phyloP scores from a whole-genome alignment of 2,329 filamentous ascomycete species.

The Penicillium oxalicum region DNA sequence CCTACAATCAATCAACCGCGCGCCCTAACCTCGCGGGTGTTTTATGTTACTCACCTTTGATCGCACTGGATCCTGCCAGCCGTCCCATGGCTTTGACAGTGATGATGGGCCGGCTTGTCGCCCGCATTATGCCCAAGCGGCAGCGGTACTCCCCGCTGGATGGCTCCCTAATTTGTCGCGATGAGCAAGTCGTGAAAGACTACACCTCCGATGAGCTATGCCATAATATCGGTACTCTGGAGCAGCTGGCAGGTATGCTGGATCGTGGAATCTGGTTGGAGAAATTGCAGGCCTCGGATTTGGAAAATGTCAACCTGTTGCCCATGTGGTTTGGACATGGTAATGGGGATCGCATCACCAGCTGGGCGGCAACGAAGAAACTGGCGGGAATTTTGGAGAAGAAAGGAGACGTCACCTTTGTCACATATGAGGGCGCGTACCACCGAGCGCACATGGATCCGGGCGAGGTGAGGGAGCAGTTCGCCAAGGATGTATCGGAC shows the following conservation, averaged over 20 bases:
- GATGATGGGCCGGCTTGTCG: slow-evolving; percentile 59
- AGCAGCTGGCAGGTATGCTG: slow-evolving; percentile 69
- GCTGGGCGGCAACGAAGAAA: slow-evolving; percentile 57
- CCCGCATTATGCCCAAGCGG: slow-evolving; percentile 59
- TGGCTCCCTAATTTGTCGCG: slow-evolving; percentile 59
- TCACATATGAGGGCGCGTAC: slow-evolving; percentile 68
- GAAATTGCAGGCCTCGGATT: slow-evolving; percentile 34
- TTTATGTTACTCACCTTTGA: slow-evolving; percentile 70
- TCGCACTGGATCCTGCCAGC: slow-evolving; percentile 62
- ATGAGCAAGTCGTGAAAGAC: slow-evolving; percentile 56
- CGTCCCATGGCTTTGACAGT: slow-evolving; percentile 61
- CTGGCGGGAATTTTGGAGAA: slow-evolving; percentile 56
- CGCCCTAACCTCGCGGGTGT: slow-evolving; percentile 62
- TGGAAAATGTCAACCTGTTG: slow-evolving; percentile 39
- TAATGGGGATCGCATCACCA: slow-evolving; percentile 64
- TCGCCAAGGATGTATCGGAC: slow-evolving; percentile 53
- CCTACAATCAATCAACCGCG: slow-evolving; percentile 43
- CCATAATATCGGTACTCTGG: slow-evolving; percentile 81
- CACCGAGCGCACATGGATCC: slow-evolving; percentile 53
- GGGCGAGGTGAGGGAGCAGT: slow-evolving; percentile 28
- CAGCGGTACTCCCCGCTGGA: slow-evolving; percentile 64
- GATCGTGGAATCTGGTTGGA: slow-evolving; percentile 63
- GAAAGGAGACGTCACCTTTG: slow-evolving; percentile 71
- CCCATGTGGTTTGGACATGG: slow-evolving; percentile 71
- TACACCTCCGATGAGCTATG: slow-evolving; percentile 63